These are phyloP conservation scores for Umbelopsis ramanniana DNA, from an alignment of 192 early-diverging fungal species.

Conservation along the genomic window DNA sequence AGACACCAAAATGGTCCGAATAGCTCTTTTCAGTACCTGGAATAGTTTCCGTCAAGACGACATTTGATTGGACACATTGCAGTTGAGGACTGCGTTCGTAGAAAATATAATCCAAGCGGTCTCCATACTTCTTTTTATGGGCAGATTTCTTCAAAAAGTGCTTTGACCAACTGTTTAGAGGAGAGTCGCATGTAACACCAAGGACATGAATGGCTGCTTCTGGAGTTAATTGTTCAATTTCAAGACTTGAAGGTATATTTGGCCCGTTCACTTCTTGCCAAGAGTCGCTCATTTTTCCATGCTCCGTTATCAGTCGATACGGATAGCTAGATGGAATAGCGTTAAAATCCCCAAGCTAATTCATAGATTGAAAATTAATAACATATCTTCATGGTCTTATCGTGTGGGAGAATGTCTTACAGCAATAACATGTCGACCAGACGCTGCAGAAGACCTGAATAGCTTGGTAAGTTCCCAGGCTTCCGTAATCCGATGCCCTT, in stretches of 20 bases:
- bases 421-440: constrained; percentile 58
- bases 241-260: background rate
- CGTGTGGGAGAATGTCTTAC: constrained; percentile 28
- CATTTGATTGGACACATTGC: constrained; percentile 35
- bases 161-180: constrained; percentile 58
- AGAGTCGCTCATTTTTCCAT: constrained; percentile 56
- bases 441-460: constrained; percentile 45
- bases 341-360: constrained; percentile 60
- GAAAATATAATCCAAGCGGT: constrained; percentile 60
- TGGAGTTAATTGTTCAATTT: constrained; percentile 26
- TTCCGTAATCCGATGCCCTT: constrained; percentile 53
- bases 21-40: constrained; percentile 37
- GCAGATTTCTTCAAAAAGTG: constrained; percentile 41
- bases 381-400: background rate
- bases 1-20: constrained; percentile 59
- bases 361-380: background rate
- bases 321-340: constrained; percentile 48
- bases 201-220: constrained; percentile 45
- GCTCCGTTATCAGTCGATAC: constrained; percentile 46
- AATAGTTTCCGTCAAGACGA: constrained; percentile 36
- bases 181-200: constrained; percentile 60
- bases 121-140: constrained; percentile 38
- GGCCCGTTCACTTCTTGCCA: constrained; percentile 45
- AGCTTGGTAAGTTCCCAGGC: constrained; percentile 55
- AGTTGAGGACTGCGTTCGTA: constrained; percentile 48